Conservation (phyloP, 106 monocot species). For the Amphibolis antarctica region DNA sequence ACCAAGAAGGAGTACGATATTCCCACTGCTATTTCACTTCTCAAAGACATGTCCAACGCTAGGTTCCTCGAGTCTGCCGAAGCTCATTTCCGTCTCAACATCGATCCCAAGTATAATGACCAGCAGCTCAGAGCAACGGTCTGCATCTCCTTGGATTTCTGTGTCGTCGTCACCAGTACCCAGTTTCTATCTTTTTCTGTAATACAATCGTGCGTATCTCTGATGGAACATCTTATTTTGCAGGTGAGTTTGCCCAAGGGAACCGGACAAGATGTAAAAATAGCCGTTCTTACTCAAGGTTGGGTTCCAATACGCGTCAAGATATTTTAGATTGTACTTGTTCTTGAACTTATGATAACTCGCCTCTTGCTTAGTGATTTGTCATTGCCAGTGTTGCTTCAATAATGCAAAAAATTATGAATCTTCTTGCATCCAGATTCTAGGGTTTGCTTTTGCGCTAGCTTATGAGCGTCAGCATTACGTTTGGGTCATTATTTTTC, state of each 20-base stretch:
- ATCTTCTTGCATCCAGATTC: no score
- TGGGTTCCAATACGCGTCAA: background rate
- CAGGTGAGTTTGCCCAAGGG: constrained; percentile 98
- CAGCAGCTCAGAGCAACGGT: constrained; percentile 96
- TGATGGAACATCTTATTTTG: constrained; percentile 5
- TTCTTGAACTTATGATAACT: background rate
- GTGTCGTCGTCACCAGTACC: background rate
- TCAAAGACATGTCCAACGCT: constrained; percentile 49
- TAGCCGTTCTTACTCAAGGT: constrained; percentile 94
- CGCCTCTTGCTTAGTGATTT: no score
- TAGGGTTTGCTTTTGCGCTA: no score
- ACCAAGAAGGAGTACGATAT: constrained; percentile 77
- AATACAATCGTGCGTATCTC: background rate
- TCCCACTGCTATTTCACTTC: constrained; percentile 46
- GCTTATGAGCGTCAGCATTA: no score
- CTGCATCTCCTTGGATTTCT: background rate
- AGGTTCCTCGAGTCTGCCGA: constrained; percentile 89
- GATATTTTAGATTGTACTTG: background rate
- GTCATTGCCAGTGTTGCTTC: no score
- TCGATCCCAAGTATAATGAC: constrained; percentile 95
- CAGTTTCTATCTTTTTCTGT: background rate
- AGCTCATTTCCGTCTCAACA: constrained; percentile 91
- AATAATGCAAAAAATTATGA: no score
- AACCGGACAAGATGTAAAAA: constrained; percentile 83
- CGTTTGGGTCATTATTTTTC: no score